Conservation (phyloP, 2,329 filamentous ascomycete genomes). For the Pseudogymnoascus sp. region DNA sequence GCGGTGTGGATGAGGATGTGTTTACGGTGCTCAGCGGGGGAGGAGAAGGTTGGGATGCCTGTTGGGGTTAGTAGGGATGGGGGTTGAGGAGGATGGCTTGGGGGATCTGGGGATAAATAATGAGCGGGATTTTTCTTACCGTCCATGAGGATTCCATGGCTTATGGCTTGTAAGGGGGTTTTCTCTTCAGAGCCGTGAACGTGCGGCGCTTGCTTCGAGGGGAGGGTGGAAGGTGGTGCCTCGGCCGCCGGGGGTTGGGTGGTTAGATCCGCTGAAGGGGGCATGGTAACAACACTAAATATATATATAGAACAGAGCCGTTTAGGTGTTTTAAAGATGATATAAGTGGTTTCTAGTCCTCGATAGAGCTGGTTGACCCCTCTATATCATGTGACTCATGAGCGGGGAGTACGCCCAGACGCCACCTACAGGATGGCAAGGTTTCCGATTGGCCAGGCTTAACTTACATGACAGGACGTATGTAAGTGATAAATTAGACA, state of each 20-base stretch:
- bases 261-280: not conserved
- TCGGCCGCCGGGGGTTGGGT: not conserved
- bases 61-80: conserved; percentile 24
- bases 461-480: not conserved
- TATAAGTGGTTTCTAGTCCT: not conserved
- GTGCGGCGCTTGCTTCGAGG: not conserved
- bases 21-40: conserved; percentile 49
- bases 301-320: not conserved
- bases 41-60: conserved; percentile 50
- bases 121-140: conserved; percentile 14
- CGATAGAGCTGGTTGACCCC: not conserved
- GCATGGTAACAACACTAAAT: not conserved
- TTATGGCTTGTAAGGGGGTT: conserved; percentile 29
- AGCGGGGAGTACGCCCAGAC: not conserved
- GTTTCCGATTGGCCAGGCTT: not conserved
- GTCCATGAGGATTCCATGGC: conserved; percentile 26
- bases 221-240: not conserved
- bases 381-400: not conserved
- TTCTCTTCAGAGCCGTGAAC: conserved; percentile 20
- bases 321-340: not conserved
- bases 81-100: not conserved
- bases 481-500: not conserved
- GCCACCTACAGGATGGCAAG: not conserved
- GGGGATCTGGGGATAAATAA: too few species aligned
- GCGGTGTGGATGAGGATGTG: conserved; percentile 64